phyloP scores from a whole-genome alignment of 2,329 filamentous ascomycete species.

The Amauroascus niger region DNA sequence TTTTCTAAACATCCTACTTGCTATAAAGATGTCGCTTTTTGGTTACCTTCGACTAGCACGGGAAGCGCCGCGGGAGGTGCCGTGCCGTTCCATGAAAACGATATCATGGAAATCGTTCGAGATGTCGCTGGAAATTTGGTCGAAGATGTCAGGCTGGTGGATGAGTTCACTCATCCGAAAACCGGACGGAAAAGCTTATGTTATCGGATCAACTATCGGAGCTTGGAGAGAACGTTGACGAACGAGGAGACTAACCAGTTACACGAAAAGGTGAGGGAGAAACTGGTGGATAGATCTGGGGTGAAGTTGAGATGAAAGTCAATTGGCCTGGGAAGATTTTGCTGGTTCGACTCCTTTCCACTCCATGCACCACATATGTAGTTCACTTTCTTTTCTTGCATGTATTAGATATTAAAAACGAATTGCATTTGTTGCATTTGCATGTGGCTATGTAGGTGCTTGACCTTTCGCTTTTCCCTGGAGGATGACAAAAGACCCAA shows the following conservation, averaged over 20 bases:
- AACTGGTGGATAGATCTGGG: slow-evolving; percentile 60
- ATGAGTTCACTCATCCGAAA: slow-evolving; percentile 82
- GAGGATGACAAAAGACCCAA: background rate
- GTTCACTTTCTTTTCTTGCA: background rate
- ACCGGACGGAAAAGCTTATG: slow-evolving; percentile 74
- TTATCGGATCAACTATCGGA: slow-evolving; percentile 89
- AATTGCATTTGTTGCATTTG: background rate
- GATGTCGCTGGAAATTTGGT: slow-evolving; percentile 71
- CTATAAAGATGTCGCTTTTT: slow-evolving; percentile 90
- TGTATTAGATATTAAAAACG: no score
- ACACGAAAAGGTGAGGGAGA: slow-evolving; percentile 57
- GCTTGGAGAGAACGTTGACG: slow-evolving; percentile 79
- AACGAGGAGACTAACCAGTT: slow-evolving; percentile 68
- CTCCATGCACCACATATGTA: background rate
- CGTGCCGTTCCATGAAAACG: slow-evolving; percentile 73
- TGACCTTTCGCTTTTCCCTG: no score
- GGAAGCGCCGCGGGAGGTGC: slow-evolving; percentile 31
- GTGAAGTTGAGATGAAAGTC: slow-evolving; percentile 60
- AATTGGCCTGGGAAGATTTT: background rate
- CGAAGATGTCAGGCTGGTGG: slow-evolving; percentile 75
- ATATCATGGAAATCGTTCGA: slow-evolving; percentile 91
- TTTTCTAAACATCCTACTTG: slow-evolving; percentile 89
- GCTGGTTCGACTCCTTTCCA: background rate
- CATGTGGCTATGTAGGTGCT: background rate
- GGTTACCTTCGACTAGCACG: slow-evolving; percentile 49